phyloP scores from a whole-genome alignment of 108 stramenopile species.

The Halocafeteria seosinensis region DNA sequence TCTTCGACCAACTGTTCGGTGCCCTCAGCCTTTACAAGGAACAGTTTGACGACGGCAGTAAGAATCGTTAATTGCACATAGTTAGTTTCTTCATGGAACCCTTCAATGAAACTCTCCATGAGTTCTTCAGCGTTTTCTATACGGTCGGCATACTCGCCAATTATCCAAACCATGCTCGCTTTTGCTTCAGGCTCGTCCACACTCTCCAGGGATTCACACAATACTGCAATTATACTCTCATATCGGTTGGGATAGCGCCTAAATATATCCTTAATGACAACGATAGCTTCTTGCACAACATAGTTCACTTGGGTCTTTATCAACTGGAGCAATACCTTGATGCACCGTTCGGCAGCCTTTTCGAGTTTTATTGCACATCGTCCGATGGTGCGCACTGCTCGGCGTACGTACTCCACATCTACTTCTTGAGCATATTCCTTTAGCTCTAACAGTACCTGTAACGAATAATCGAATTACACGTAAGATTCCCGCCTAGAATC shows the following conservation, averaged over 20 bases:
- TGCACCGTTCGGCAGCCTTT: slow-evolving; percentile 89
- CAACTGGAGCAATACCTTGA: slow-evolving; percentile 85
- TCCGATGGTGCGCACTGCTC: slow-evolving; percentile 89
- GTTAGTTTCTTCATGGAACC: slow-evolving; percentile 80
- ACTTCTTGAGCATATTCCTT: slow-evolving; percentile 97
- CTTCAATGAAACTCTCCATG: slow-evolving; percentile 83
- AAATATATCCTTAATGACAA: slow-evolving; percentile 99
- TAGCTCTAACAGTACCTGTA: slow-evolving; percentile 80
- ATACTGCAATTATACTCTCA: slow-evolving; percentile 85
- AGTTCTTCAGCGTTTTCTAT: slow-evolving; percentile 98
- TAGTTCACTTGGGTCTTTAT: slow-evolving; percentile 98
- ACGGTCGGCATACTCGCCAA: slow-evolving; percentile 98
- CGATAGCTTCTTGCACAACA: slow-evolving; percentile 92
- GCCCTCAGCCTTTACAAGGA: slow-evolving; percentile 85
- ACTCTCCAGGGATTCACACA: slow-evolving; percentile 94
- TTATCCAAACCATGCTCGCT: slow-evolving; percentile 97
- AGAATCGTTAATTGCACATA: slow-evolving; percentile 89
- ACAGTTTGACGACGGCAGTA: slow-evolving; percentile 96
- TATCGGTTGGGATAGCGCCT: slow-evolving; percentile 97
- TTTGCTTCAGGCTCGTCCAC: slow-evolving; percentile 97
- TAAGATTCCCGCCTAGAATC: neutral
- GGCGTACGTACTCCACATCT: slow-evolving; percentile 95
- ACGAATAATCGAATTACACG: slow-evolving; percentile 46
- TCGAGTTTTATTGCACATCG: slow-evolving; percentile 95
- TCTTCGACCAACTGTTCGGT: slow-evolving; percentile 94